These are phyloP conservation scores for Penstemon newberryi DNA, from an alignment of 257 asterid species.

Conservation along the genomic window DNA sequence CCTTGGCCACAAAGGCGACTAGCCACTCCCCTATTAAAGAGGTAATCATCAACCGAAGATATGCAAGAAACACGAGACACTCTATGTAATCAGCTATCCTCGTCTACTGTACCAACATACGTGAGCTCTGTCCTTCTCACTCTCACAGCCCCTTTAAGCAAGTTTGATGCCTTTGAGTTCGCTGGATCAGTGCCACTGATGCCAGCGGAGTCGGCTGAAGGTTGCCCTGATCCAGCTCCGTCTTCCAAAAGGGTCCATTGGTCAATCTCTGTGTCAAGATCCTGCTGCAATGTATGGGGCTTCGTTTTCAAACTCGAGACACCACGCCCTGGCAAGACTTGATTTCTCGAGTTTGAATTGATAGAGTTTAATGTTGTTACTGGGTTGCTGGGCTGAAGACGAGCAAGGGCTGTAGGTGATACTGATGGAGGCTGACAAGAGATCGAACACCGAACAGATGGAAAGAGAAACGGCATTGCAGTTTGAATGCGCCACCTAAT, in stretches of 20 bases:
- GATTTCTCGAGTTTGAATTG: conserved; percentile 47
- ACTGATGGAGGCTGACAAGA: conserved; percentile 82
- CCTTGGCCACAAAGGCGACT: conserved; percentile 37
- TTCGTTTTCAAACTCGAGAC: conserved; percentile 51
- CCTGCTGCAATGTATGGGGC: conserved; percentile 43
- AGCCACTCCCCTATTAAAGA: conserved; percentile 12
- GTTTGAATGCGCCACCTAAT: conserved; percentile 89
- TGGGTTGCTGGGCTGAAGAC: conserved; percentile 70
- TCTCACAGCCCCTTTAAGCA: conserved; percentile 83
- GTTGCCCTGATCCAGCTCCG: conserved; percentile 75
- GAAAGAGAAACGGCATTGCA: conserved; percentile 73
- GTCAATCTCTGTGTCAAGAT: conserved; percentile 59
- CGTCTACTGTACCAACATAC: conserved; percentile 81
- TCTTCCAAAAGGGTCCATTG: conserved; percentile 93
- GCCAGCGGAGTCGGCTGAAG: conserved; percentile 50
- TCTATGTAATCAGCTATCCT: conserved; percentile 67
- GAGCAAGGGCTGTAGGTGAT: conserved; percentile 60
- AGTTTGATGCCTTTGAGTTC: conserved; percentile 68
- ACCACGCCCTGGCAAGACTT: conserved; percentile 53
- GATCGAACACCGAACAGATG: conserved; percentile 50
- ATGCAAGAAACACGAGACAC: conserved; percentile 15
- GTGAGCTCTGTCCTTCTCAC: conserved; percentile 84
- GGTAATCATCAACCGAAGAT: neutral
- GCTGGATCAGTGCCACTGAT: conserved; percentile 54
- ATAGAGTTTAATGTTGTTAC: conserved; percentile 42